Conservation (phyloP, 2,329 filamentous ascomycete species). For the Herpotrichia juniperi region DNA sequence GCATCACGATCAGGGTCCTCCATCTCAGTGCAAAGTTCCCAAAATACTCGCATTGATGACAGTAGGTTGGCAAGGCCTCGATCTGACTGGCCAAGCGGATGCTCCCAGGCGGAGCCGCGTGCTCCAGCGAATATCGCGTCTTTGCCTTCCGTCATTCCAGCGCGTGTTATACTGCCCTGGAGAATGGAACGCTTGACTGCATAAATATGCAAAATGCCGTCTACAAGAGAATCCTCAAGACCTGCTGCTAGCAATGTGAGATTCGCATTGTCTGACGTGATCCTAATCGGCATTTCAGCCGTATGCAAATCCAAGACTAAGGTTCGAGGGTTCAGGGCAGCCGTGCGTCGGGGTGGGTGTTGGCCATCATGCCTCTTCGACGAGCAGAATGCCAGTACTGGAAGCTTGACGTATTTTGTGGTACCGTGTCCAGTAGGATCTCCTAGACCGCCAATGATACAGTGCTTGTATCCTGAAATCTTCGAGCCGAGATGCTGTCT, state of each 20-base stretch:
- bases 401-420: slow-evolving; percentile 8
- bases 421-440: neutral
- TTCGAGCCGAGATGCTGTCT: neutral
- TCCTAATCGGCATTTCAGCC: slow-evolving; percentile 32
- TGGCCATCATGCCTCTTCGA: neutral
- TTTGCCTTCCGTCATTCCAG: slow-evolving; percentile 16
- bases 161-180: neutral
- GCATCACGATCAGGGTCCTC: slow-evolving; percentile 31
- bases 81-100: slow-evolving; percentile 29
- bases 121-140: slow-evolving; percentile 34
- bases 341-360: neutral
- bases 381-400: slow-evolving; percentile 13
- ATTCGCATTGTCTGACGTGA: slow-evolving; percentile 19
- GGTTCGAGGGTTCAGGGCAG: neutral
- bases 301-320: slow-evolving; percentile 34
- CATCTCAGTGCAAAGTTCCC: slow-evolving; percentile 14
- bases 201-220: slow-evolving; percentile 33
- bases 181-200: slow-evolving; percentile 29
- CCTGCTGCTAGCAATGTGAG: slow-evolving; percentile 21
- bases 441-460: slow-evolving; percentile 6
- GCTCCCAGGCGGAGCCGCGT: slow-evolving; percentile 31
- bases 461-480: neutral
- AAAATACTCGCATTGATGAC: slow-evolving; percentile 42
- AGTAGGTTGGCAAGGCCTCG: slow-evolving; percentile 44
- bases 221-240: slow-evolving; percentile 18